Conservation (phyloP, 305 asterid species). For the Fraxinus albicans region DNA sequence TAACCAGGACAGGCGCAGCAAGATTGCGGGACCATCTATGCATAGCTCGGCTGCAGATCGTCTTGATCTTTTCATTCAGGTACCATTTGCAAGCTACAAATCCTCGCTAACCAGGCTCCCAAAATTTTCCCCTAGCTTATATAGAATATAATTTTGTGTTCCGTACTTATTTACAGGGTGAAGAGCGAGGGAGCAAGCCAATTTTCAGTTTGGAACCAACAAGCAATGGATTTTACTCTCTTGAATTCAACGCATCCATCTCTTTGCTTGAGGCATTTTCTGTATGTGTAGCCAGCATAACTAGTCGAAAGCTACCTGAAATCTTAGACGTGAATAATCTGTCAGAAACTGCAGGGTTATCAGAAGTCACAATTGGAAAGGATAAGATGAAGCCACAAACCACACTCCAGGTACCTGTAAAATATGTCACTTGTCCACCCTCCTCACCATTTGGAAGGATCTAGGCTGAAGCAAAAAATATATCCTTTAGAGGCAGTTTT, state of each 20-base stretch:
- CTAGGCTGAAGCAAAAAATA: conserved; percentile 19
- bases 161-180: conserved; percentile 48
- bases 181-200: conserved; percentile 44
- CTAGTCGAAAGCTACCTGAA: conserved; percentile 47
- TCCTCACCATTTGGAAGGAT: conserved; percentile 89
- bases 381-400: conserved; percentile 31
- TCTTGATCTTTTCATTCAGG: conserved; percentile 65
- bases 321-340: conserved; percentile 33
- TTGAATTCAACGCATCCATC: conserved; percentile 59
- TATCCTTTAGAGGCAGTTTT: not conserved
- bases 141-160: not conserved
- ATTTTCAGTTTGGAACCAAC: conserved; percentile 65
- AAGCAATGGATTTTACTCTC: conserved; percentile 55
- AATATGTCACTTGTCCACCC: conserved; percentile 69
- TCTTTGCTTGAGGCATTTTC: conserved; percentile 82
- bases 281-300: conserved; percentile 64
- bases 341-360: conserved; percentile 26
- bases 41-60: conserved; percentile 33
- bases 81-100: conserved; percentile 12
- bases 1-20: conserved; percentile 31
- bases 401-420: conserved; percentile 43
- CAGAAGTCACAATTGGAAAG: conserved; percentile 22
- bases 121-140: no score
- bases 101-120: no score
- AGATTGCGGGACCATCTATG: conserved; percentile 20